Percentiles rank a stretch among this genome's conserved stretches.
phyloP scores from a whole-genome alignment of 1,284 basidiomycete species.

The Ganoderma boninense region DNA sequence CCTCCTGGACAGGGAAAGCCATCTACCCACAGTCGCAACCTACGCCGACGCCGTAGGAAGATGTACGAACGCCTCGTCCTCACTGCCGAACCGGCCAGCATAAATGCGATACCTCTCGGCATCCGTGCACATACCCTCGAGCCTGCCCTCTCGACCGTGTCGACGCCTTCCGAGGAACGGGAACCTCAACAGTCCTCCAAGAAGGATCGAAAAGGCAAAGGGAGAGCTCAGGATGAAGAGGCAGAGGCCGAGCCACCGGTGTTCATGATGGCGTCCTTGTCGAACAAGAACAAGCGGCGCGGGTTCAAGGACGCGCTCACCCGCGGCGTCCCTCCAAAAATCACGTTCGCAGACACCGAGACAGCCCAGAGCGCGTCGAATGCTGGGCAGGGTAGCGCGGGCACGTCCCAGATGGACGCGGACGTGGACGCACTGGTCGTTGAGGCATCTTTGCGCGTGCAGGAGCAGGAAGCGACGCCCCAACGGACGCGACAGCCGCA shows the following conservation, averaged over 20 bases:
- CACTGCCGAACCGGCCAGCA: conserved; percentile 29
- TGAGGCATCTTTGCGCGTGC: conserved; percentile 34
- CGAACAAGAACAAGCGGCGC: conserved; percentile 79
- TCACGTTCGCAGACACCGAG: conserved; percentile 56
- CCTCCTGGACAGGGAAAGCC: conserved; percentile 74
- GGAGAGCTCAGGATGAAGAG: background rate
- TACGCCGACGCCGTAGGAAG: conserved; percentile 63
- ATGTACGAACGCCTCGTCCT: conserved; percentile 43
- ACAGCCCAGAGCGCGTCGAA: conserved; percentile 6
- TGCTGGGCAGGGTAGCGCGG: conserved; percentile 5
- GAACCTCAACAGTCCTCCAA: background rate
- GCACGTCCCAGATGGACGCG: conserved; percentile 20
- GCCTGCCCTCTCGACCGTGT: background rate
- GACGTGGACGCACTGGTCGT: conserved; percentile 20
- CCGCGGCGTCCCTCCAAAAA: conserved; percentile 58
- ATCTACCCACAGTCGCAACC: conserved; percentile 72
- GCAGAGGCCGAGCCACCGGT: conserved; percentile 21
- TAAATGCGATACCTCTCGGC: conserved; percentile 50
- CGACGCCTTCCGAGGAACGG: background rate
- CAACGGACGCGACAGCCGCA: conserved; percentile 38
- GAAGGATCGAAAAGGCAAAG: conserved; percentile 12
- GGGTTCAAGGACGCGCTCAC: conserved; percentile 65
- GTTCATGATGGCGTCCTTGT: conserved; percentile 64
- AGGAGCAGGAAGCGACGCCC: conserved; percentile 61
- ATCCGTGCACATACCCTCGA: conserved; percentile 24